A percentile compares a stretch with the other conserved stretches of the same genome.
Evolutionary conservation across 805 yeast genomes (phyloP).

Genomic region (Sugiyamaella lignohabitans): DNA sequence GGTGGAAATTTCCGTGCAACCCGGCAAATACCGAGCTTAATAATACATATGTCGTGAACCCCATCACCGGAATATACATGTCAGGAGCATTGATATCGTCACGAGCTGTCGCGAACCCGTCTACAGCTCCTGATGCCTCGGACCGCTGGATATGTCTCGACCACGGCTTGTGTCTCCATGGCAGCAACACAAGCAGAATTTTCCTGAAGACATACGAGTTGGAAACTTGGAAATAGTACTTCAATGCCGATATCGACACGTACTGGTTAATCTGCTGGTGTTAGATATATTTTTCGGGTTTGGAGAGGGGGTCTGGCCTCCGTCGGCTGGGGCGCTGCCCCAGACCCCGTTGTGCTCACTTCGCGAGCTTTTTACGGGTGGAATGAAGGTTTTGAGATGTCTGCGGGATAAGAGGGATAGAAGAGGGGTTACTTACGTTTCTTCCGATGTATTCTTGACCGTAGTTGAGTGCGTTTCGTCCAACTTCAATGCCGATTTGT

Average conservation of each 20-base stretch:
- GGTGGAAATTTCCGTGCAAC: conserved; percentile 82
- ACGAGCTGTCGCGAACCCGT: conserved; percentile 63
- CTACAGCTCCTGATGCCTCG: conserved; percentile 33
- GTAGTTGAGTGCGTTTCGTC: conserved; percentile 75
- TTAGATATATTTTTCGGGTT: neutral
- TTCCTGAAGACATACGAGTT: conserved; percentile 78
- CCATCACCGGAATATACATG: conserved; percentile 92
- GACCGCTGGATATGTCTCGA: conserved; percentile 42
- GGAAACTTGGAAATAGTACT: conserved; percentile 87
- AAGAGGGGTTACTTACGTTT: conserved; percentile 48
- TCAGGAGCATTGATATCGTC: conserved; percentile 95
- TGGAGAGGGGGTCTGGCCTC: neutral
- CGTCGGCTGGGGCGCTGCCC: neutral
- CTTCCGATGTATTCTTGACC: conserved; percentile 75
- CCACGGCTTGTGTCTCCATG: conserved; percentile 84
- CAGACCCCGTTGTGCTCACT: neutral
- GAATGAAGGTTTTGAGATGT: too few species aligned
- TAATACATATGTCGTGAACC: conserved; percentile 78
- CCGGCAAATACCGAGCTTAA: conserved; percentile 83
- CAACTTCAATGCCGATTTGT: conserved; percentile 80
- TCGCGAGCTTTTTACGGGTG: too few species aligned
- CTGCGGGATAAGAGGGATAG: too few species aligned
- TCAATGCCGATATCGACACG: conserved; percentile 49
- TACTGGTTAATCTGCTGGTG: conserved; percentile 39
- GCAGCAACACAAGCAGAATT: conserved; percentile 67